A percentile compares a stretch with the other conserved stretches of the same genome.
phyloP scores from a whole-genome alignment of 495 filamentous ascomycete species.

The Staphylotrichum tortipilum region DNA sequence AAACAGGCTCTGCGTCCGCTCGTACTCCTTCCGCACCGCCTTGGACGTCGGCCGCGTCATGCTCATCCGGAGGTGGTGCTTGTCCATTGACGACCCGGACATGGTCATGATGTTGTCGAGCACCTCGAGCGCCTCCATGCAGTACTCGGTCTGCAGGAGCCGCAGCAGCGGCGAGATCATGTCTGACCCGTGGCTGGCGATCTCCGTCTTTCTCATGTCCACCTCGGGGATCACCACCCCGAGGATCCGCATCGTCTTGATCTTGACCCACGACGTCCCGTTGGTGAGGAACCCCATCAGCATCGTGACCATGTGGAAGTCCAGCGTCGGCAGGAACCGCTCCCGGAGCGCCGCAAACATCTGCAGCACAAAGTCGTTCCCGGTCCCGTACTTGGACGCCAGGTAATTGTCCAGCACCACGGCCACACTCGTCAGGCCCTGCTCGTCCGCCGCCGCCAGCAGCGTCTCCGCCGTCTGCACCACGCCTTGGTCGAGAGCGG shows the following conservation, averaged over 20 bases:
- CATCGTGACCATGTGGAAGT: conserved; percentile 78
- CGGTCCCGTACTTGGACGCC: conserved; percentile 55
- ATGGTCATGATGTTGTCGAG: conserved; percentile 92
- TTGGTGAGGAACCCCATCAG: conserved; percentile 90
- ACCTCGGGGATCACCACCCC: conserved; percentile 80
- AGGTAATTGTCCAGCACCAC: conserved; percentile 61
- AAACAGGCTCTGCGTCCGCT: conserved; percentile 86
- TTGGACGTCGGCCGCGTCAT: conserved; percentile 79
- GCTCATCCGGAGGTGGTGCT: conserved; percentile 91
- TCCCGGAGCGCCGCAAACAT: conserved; percentile 67
- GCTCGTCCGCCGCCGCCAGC: conserved; percentile 60
- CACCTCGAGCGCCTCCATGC: conserved; percentile 80
- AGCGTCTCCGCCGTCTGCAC: conserved; percentile 58
- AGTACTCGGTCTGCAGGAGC: conserved; percentile 86
- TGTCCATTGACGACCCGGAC: conserved; percentile 85
- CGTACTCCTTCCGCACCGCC: conserved; percentile 84
- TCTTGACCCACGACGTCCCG: conserved; percentile 74
- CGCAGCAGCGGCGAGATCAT: conserved; percentile 88
- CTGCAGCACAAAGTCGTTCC: conserved; percentile 68
- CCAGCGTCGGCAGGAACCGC: conserved; percentile 73
- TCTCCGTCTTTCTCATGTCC: conserved; percentile 86
- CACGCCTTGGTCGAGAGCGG: conserved; percentile 45
- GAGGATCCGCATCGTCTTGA: conserved; percentile 84
- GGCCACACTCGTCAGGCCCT: conserved; percentile 49
- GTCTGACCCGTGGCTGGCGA: conserved; percentile 86